Evolutionary conservation across 1,139 yeast species (phyloP).

Genomic region (Arxiozyma slooffiae): DNA sequence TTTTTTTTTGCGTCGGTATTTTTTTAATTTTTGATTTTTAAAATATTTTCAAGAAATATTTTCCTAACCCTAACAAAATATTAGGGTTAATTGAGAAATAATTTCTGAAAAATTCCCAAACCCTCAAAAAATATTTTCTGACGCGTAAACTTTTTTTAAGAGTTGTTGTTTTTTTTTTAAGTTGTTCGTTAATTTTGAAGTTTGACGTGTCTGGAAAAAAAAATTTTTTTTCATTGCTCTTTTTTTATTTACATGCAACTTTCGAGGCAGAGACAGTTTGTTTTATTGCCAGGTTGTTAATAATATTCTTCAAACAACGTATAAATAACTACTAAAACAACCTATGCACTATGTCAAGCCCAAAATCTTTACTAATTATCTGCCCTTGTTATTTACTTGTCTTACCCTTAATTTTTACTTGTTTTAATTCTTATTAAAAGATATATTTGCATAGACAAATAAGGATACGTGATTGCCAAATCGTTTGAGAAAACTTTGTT

Average conservation of each 20-base stretch:
- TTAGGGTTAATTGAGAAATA: neutral
- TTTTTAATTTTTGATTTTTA: neutral
- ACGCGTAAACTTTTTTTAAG: constrained; percentile 1
- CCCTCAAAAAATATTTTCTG: neutral
- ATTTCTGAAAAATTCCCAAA: neutral
- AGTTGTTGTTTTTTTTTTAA: neutral
- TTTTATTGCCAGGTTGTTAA: neutral
- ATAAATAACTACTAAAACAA: neutral
- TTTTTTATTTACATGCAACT: neutral
- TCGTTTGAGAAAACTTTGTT: neutral
- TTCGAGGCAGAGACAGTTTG: neutral
- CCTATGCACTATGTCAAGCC: too few species aligned
- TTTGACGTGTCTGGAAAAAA: constrained; percentile 2
- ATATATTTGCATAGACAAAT: neutral
- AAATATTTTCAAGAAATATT: too few species aligned
- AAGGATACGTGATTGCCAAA: neutral
- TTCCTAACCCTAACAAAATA: neutral
- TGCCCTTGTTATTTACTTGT: too few species aligned
- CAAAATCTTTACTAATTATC: too few species aligned
- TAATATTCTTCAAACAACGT: neutral
- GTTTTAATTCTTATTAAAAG: too few species aligned
- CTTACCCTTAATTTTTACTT: too few species aligned
- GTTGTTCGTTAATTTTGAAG: too few species aligned
- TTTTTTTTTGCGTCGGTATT: neutral
- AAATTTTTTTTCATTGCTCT: too few species aligned